Base-by-base conservation (phyloP, 129 eudicot species). In the Chrysanthemum makinoi region DNA sequence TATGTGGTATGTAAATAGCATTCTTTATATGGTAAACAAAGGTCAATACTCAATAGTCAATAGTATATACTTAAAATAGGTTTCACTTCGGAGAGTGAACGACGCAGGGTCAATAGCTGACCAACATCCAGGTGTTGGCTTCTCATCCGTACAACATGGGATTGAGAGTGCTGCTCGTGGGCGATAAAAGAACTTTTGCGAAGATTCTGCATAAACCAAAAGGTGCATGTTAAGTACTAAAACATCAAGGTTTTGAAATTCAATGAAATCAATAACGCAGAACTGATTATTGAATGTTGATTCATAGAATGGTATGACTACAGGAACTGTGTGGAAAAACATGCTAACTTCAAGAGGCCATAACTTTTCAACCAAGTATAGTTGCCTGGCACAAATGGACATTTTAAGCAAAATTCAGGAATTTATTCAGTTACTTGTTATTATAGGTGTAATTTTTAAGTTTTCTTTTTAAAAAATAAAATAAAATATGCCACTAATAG, bases 161-260 rank as follows among this genome's bases (percentile, higher is more conserved):
- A 93, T 83, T 71, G 77, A 64, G 17, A 83, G 83, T 70, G 96
- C 96, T 17, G 90, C 95, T 73, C 91, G 83, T 50, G 96, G 98
- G 26, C 80, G 92, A 72, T 78, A 89, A 30, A 87, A 74, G 76
- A 83, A 89, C 55, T 76, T 83, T 66, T 76, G 83, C 0, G 94
- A 87, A 68, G 87, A 64, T 83, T 84, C 97, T 91, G 82, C 72
- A 82, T 61, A 46, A 43, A 26, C 35, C 71, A 77, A 69, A 77
- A 51, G 39, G 46, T 55, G 46, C 2, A 16, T 12, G 20, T 8
- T 33, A 59, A 14, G 26, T 10, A 13, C 55, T 22, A 18, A 59
- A 39, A 22, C 13, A n/a, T 46, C 15, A 11, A 46, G 48, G 72
- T 74, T 62, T 28, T 10, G 46, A 39, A 39, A 39, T 6, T 39